Conservation (phyloP, 345 rosid species). For the Pistacia vera region DNA sequence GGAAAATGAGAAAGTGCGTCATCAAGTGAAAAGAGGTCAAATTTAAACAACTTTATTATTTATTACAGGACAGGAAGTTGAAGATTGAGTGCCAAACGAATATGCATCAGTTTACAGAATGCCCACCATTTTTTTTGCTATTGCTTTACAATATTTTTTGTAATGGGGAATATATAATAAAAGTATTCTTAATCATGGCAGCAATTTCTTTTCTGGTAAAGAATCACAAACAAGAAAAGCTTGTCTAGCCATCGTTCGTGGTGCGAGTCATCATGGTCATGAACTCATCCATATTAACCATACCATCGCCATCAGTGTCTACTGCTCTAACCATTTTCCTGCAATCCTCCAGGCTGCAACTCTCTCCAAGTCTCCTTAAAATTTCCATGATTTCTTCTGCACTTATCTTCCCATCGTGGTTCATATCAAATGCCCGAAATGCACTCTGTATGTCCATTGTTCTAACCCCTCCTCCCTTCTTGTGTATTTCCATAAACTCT, state of each 20-base stretch:
- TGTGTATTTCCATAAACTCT: conserved; percentile 76
- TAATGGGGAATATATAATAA: background rate
- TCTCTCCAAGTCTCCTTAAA: conserved; percentile 71
- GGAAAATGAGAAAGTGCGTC: no score
- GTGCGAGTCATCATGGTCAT: conserved; percentile 73
- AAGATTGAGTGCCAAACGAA: background rate
- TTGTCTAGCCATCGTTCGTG: conserved; percentile 20
- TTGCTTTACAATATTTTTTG: background rate
- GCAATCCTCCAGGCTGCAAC: conserved; percentile 74
- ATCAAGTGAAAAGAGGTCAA: background rate
- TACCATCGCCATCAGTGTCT: conserved; percentile 71
- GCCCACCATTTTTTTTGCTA: no score
- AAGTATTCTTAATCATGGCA: background rate
- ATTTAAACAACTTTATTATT: background rate
- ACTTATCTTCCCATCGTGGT: conserved; percentile 80
- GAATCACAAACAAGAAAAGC: background rate
- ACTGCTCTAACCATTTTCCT: conserved; percentile 81
- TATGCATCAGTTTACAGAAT: background rate
- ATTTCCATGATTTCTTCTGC: conserved; percentile 75
- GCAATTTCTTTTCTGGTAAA: background rate
- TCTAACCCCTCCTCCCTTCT: conserved; percentile 55
- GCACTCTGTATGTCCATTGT: conserved; percentile 60
- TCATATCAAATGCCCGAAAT: conserved; percentile 64
- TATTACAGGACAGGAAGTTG: no score
- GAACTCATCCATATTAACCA: conserved; percentile 83